phyloP scores from a whole-genome alignment of 192 early-diverging fungal genomes.

The Coemansia sp. region DNA sequence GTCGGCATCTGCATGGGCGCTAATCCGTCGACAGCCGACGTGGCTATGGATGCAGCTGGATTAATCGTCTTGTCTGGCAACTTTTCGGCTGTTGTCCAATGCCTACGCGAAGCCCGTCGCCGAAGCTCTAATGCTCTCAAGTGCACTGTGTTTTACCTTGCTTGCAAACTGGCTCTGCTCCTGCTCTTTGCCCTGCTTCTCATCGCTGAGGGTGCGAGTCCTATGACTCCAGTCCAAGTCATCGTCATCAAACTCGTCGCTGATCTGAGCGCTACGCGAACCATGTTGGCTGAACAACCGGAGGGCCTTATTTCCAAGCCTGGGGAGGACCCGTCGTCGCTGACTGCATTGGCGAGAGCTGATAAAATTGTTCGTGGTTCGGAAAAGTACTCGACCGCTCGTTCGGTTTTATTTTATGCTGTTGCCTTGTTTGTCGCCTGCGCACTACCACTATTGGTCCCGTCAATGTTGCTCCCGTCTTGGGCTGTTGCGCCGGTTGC shows the following conservation, averaged over 20 bases:
- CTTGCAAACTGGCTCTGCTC: constrained; percentile 43
- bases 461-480: constrained; percentile 34
- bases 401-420: constrained; percentile 19
- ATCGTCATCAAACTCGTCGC: constrained; percentile 43
- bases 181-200: constrained; percentile 31
- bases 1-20: constrained; percentile 85
- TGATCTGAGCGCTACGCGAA: constrained; percentile 36
- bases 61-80: constrained; percentile 42
- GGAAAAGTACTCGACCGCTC: not conserved
- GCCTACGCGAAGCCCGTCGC: constrained; percentile 36
- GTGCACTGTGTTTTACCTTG: constrained; percentile 29
- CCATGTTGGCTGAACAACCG: constrained; percentile 33
- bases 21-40: constrained; percentile 63
- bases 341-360: constrained; percentile 9
- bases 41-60: constrained; percentile 56
- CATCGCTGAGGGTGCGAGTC: constrained; percentile 27
- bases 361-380: not conserved
- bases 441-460: constrained; percentile 27
- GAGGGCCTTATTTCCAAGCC: constrained; percentile 18
- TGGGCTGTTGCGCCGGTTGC: constrained; percentile 45
- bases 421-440: constrained; percentile 30
- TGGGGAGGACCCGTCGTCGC: constrained; percentile 5
- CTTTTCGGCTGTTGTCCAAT: constrained; percentile 33
- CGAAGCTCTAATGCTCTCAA: constrained; percentile 33
- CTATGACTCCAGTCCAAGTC: constrained; percentile 45